phyloP scores from a whole-genome alignment of 805 yeast species.

The Candida sanyiensis region DNA sequence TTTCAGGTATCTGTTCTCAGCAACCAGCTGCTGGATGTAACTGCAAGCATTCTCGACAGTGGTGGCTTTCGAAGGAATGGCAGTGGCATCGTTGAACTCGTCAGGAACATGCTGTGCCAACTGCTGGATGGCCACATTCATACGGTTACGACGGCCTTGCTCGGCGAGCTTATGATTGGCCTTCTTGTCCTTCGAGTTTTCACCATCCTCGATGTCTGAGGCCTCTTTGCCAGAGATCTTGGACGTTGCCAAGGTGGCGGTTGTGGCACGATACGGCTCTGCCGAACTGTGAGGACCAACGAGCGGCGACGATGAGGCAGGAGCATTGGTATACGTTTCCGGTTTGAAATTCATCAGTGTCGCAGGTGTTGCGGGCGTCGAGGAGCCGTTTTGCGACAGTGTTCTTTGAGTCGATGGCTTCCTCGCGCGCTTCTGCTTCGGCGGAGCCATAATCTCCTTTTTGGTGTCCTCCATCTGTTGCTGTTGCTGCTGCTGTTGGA shows the following conservation, averaged over 20 bases:
- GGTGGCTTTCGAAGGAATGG: constrained; percentile 85
- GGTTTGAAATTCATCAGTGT: constrained; percentile 23
- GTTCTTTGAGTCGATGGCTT: constrained; percentile 9
- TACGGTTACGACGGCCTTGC: constrained; percentile 90
- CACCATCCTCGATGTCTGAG: constrained; percentile 11
- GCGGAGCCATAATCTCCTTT: constrained; percentile 20
- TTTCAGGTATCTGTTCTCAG: constrained; percentile 27
- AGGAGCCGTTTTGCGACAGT: constrained; percentile 1
- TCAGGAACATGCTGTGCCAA: constrained; percentile 65
- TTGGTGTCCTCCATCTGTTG: constrained; percentile 9
- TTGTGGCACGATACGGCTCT: no score
- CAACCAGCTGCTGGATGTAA: constrained; percentile 50
- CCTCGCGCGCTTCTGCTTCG: constrained; percentile 22
- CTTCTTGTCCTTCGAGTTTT: constrained; percentile 22
- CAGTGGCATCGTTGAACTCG: constrained; percentile 42
- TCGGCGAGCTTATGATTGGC: constrained; percentile 82
- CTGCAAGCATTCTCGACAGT: constrained; percentile 85
- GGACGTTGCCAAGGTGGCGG: constrained; percentile 9
- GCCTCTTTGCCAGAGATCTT: constrained; percentile 8
- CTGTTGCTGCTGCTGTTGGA: constrained; percentile 12
- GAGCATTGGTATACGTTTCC: constrained; percentile 6
- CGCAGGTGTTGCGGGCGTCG: constrained; percentile 26
- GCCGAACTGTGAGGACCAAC: constrained; percentile 22
- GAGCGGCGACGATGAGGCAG: constrained; percentile 16
- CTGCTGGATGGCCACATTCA: constrained; percentile 81